Evolutionary conservation across 139 green algal genomes (phyloP).

Genomic region (Astrephomene gubernaculifera): DNA sequence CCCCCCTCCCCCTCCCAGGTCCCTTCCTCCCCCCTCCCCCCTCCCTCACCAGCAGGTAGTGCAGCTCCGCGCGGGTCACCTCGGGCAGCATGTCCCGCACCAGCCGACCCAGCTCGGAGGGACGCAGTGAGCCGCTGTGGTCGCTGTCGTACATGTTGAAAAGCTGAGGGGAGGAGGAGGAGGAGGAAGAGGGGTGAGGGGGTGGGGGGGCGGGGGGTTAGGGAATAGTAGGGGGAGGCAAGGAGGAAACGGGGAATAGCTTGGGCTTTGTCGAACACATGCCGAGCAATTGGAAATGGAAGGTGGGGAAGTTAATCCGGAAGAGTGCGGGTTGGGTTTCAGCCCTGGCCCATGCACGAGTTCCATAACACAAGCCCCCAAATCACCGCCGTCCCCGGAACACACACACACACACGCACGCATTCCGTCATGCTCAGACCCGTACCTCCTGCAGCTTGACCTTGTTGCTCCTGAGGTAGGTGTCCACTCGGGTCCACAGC

Average conservation of each 20-base stretch:
- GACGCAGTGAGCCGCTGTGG: constrained; percentile 44
- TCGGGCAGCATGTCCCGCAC: constrained; percentile 39
- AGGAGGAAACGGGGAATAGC: no score
- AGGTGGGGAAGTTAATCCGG: no score
- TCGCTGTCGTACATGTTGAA: constrained; percentile 27
- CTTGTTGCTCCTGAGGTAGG: constrained; percentile 35
- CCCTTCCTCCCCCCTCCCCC: no score
- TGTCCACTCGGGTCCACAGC: constrained; percentile 42
- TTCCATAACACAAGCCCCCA: no score
- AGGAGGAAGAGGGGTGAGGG: background rate
- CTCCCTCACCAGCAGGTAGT: constrained; percentile 60
- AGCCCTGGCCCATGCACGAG: no score
- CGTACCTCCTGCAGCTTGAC: constrained; percentile 35
- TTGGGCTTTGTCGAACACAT: background rate
- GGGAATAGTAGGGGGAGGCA: background rate
- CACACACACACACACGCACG: background rate
- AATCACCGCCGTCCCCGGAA: background rate
- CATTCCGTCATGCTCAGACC: no score
- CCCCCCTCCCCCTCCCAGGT: no score
- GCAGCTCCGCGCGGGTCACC: constrained; percentile 44
- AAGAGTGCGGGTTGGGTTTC: no score
- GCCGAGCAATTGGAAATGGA: no score
- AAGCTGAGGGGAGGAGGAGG: background rate
- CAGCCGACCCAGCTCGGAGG: constrained; percentile 48
- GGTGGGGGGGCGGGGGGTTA: background rate